Evolutionary conservation across 2,329 filamentous ascomycete species (phyloP), one percentile per base, ranked within the genome.

Genomic region (Pochonia chlamydosporia): DNA sequence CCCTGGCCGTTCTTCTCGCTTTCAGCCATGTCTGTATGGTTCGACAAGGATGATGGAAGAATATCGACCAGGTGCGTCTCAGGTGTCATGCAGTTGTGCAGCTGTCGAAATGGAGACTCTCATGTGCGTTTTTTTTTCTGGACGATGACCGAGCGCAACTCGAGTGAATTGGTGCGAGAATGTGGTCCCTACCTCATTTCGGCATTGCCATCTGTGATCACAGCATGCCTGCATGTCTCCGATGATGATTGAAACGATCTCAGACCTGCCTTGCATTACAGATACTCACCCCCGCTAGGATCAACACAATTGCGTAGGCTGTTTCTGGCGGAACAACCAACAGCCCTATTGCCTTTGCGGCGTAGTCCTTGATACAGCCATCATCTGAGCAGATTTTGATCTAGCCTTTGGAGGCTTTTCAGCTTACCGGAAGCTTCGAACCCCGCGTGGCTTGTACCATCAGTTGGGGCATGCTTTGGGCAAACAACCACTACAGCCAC

Each of bases 181-280:
- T n/a, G n/a, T n/a, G n/a, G n/a, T n/a, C n/a, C n/a, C n/a, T n/a
- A n/a, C n/a, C n/a, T n/a, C n/a, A n/a, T n/a, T n/a, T n/a, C n/a
- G n/a, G n/a, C n/a, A n/a, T n/a, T 33, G 30, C 9, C 16, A 33
- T 33, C n/a, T 36, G 33, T 20, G 33, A n/a, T 20, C 35, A 39
- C 20, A 20, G 16, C 33, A 36, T 23, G n/a, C 14, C 18, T 39
- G 43, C 43, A 44, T 44, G 43, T 44, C 43, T 44, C 43, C 23
- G 33, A 39, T 28, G 21, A 20, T 14, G 33, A 39, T 44, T 39
- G 21, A 18, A 24, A 39, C 21, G 28, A 41, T 41, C 39, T 41
- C 10, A 18, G 21, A 20, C 21, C 42, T 33, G 21, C 28, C n/a
- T 33, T 36, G 41, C 24, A 30, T 43, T 18, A 11, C 28, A 16